Evolutionary conservation across 2,329 filamentous ascomycete species (phyloP).

Genomic region (Penicillium concentricum): DNA sequence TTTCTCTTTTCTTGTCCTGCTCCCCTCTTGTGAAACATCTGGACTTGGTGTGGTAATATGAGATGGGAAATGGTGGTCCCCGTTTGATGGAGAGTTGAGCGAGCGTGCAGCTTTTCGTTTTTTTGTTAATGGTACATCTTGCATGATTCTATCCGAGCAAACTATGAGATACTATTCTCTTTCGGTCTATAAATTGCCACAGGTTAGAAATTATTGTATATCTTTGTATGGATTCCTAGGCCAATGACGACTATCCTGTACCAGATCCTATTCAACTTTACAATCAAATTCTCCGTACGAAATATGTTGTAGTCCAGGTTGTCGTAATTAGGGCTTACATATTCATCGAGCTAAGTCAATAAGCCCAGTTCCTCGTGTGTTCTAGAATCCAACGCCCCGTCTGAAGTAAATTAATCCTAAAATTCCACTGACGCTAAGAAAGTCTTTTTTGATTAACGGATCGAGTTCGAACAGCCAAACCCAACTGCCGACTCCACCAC

Average conservation of each 20-base stretch:
- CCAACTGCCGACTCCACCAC: neutral
- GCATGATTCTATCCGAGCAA: slow-evolving; percentile 13
- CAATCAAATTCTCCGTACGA: no score
- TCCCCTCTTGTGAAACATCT: neutral
- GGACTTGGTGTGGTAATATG: slow-evolving; percentile 21
- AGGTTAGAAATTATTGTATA: neutral
- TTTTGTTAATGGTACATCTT: slow-evolving; percentile 18
- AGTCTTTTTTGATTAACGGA: slow-evolving; percentile 4
- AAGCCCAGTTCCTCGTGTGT: neutral
- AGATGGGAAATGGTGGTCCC: slow-evolving; percentile 13
- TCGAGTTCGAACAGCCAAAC: neutral
- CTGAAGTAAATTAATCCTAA: slow-evolving; percentile 4
- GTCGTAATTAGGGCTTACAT: neutral
- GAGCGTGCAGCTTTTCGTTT: slow-evolving; percentile 23
- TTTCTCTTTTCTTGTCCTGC: slow-evolving; percentile 10
- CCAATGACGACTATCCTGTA: neutral
- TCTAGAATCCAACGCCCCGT: slow-evolving; percentile 4
- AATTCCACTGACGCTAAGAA: neutral
- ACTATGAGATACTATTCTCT: neutral
- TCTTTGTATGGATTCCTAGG: neutral
- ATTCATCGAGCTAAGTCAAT: neutral
- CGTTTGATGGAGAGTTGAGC: slow-evolving; percentile 25
- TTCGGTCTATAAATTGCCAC: neutral
- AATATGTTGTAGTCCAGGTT: neutral
- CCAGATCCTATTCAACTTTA: no score